Evolutionary conservation across 2,329 filamentous ascomycete species (phyloP), one percentile per base, ranked within the genome.

Genomic region (Coniochaeta prunicola): DNA sequence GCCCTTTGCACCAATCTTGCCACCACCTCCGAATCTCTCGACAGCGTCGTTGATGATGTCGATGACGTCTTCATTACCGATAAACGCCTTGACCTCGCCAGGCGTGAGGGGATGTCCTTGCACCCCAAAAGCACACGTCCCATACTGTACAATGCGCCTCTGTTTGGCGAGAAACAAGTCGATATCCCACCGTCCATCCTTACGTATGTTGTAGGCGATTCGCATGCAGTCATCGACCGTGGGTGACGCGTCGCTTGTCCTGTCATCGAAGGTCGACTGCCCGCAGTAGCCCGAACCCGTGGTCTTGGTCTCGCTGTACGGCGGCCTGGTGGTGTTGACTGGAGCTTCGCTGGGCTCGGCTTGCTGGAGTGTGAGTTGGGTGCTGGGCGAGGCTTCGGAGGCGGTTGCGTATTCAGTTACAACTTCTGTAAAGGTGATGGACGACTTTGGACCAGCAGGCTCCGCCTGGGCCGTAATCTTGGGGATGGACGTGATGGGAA

Each of bases 61-160:
- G 50, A 74, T 66, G 40, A 73, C 64, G 58, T 75, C 71, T 64
- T 74, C 70, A 17, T 65, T 70, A 57, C 71, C 68, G 12, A 72
- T 62, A n/a, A 67, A 59, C 59, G 71, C 74, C 26, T 67, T 31
- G 28, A 68, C 59, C 56, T 69, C 68, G 30, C 36, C 36, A n/a
- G 36, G 36, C 17, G 71, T 72, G 48, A 62, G 21, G 1, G 31
- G 21, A n/a, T 26, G 59, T 1, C 57, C 62, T 61, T 72, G 59
- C 30, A 74, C 61, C 42, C 70, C 72, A 57, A 76, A 74, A 10
- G 45, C 56, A 64, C 73, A 76, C 8, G 33, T 19, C 17, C 69
- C 70, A 45, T 56, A 67, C 38, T 64, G 24, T 24, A 60, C 60
- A 26, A 74, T 63, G 62, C 68, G 58, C 42, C 64, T 67, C 31